Evolutionary conservation across 805 yeast species (phyloP), one percentile per base, ranked within the genome.

Genomic region (Lachancea lanzarotensis): DNA sequence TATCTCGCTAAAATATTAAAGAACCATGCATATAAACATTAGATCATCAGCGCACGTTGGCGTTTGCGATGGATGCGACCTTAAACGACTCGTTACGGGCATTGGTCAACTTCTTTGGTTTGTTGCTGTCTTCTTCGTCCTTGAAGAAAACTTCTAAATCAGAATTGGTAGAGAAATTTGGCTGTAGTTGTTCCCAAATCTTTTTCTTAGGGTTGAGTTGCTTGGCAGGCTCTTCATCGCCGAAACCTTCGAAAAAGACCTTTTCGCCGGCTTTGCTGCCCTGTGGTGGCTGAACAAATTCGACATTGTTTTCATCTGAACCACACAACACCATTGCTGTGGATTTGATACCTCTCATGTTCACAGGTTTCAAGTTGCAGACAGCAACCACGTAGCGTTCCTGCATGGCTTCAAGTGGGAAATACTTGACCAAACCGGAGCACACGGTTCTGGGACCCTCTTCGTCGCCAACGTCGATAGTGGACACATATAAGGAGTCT

Each of bases 391-490:
- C 95, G 58, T 77, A 78, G 67, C 98, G 83, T 67, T 87, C 79
- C 76, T 93, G 98, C 96, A 93, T 84, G 35, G 84, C 95, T 71
- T 93, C 98, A 52, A 95, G 66, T 34, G 95, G 82, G 63, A 86
- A 76, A 69, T 85, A 81, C 56, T 87, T 87, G 51, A 89, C 97
- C 59, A 93, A 75, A 56, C 99, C 99, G 11, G 96, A 87, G 73
- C 98, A 93, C 46, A 93, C 95, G 26, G 98, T 93, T 74, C 99
- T 81, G 62, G 99, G 98, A 48, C 95, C 95, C 65, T 87, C 96
- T 51, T 75, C 90, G 59, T 93, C 99, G 55, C 98, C 99, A 74
- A 86, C 81, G 52, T 95, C 87, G 58, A 93, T 93, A 42, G 98
- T 93, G 25, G 98, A 93, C 46, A 93, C 96, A 66, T 93, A 93